phyloP scores from a whole-genome alignment of 805 yeast genomes.

The Ogataea henricii region DNA sequence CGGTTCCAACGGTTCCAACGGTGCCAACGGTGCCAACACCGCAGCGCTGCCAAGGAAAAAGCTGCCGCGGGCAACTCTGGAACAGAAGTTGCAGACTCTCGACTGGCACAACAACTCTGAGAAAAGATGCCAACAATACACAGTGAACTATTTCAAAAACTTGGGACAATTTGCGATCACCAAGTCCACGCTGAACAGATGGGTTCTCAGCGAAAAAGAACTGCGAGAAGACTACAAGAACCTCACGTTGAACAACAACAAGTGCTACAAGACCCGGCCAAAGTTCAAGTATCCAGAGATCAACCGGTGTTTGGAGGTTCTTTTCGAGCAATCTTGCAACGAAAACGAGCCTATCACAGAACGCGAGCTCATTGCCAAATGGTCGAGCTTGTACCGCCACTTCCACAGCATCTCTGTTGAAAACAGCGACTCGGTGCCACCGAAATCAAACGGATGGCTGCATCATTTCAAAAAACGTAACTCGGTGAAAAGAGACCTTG shows the following conservation, averaged over 20 bases:
- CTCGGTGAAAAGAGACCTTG: slow-evolving; percentile 30
- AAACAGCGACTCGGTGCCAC: slow-evolving; percentile 11
- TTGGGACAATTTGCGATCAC: slow-evolving; percentile 38
- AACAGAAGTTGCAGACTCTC: slow-evolving; percentile 38
- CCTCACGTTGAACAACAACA: slow-evolving; percentile 29
- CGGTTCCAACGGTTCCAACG: not conserved
- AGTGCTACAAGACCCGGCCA: slow-evolving; percentile 36
- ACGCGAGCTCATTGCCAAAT: slow-evolving; percentile 34
- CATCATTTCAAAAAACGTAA: slow-evolving; percentile 40
- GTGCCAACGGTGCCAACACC: not conserved
- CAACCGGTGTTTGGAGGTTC: slow-evolving; percentile 38
- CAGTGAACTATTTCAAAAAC: slow-evolving; percentile 36
- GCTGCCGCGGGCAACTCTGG: slow-evolving; percentile 39
- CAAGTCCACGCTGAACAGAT: slow-evolving; percentile 41
- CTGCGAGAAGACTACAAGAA: slow-evolving; percentile 33
- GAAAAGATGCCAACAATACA: slow-evolving; percentile 36
- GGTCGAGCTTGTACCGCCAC: slow-evolving; percentile 27
- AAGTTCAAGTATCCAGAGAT: slow-evolving; percentile 36
- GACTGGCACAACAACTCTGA: slow-evolving; percentile 38
- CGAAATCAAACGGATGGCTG: slow-evolving; percentile 44
- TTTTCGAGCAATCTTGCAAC: slow-evolving; percentile 39
- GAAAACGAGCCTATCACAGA: slow-evolving; percentile 34
- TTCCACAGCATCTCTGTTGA: slow-evolving; percentile 19
- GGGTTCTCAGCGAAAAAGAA: slow-evolving; percentile 38
- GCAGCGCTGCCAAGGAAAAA: slow-evolving; percentile 6